phyloP scores from a whole-genome alignment of 179 eudicot species.

The Carnegiea gigantea region DNA sequence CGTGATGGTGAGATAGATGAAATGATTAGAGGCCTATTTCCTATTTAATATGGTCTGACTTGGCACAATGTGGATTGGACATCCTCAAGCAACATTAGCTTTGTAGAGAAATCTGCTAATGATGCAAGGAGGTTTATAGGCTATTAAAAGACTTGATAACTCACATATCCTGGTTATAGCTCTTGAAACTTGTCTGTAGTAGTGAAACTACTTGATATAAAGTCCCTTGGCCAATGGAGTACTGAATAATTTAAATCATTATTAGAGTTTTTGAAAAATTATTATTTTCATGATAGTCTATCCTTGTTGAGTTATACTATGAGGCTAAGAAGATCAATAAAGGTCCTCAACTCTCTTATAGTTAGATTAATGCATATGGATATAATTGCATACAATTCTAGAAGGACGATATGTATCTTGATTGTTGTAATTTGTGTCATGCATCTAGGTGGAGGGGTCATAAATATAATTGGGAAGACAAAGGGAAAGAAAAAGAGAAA shows the following conservation, averaged over 20 bases:
- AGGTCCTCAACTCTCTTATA: background rate
- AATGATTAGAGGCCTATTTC: no score
- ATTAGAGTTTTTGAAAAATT: background rate
- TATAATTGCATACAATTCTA: background rate
- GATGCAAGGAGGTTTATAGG: background rate
- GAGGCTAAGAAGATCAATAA: background rate
- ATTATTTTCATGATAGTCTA: background rate
- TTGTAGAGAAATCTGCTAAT: background rate
- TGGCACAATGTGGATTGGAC: no score
- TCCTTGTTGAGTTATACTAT: background rate
- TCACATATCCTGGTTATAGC: background rate
- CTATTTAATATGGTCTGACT: no score
- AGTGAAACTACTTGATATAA: background rate
- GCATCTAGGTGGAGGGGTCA: no score
- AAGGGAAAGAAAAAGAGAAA: no score
- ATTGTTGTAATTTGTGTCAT: no score
- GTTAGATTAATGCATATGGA: no score
- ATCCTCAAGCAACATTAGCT: background rate
- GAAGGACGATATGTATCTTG: no score
- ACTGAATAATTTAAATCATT: background rate
- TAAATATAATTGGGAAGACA: no score
- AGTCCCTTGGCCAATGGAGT: background rate
- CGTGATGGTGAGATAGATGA: no score
- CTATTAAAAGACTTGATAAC: background rate
- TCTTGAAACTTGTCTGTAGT: background rate